These are phyloP conservation scores for Backusella liffmaniae DNA, from an alignment of 192 early-diverging fungal species.

Conservation along the genomic window DNA sequence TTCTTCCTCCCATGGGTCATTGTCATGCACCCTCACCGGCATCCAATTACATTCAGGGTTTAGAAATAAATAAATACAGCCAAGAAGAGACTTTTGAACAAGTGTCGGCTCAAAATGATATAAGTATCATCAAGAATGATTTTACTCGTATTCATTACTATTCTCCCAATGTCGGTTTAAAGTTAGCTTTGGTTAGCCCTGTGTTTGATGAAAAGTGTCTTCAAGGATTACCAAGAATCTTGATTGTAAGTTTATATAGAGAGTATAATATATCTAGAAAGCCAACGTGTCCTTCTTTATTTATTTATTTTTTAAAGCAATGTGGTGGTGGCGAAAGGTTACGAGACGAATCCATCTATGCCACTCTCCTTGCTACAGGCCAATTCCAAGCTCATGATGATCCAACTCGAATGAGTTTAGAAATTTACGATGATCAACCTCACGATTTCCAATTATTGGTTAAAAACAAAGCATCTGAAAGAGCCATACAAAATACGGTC, in stretches of 20 bases:
- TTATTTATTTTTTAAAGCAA: constrained; percentile 32
- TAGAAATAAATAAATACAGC: background rate
- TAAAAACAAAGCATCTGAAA: background rate
- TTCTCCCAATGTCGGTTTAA: constrained; percentile 41
- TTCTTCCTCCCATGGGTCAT: constrained; percentile 44
- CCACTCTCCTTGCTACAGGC: constrained; percentile 34
- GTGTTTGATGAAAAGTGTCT: constrained; percentile 36
- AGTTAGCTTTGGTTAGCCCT: constrained; percentile 45
- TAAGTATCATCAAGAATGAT: background rate
- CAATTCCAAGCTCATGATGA: background rate
- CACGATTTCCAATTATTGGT: constrained; percentile 48
- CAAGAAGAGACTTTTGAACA: background rate
- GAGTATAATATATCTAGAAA: background rate
- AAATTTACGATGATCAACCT: constrained; percentile 51
- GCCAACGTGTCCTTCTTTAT: background rate
- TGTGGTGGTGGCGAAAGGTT: constrained; percentile 43
- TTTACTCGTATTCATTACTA: constrained; percentile 44
- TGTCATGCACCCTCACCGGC: constrained; percentile 33
- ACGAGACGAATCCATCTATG: constrained; percentile 48
- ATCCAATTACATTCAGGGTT: constrained; percentile 8
- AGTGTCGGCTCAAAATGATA: background rate
- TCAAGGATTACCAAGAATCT: constrained; percentile 38
- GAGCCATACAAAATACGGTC: constrained; percentile 8
- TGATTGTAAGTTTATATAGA: constrained; percentile 35
- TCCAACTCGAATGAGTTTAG: constrained; percentile 34